These are phyloP conservation scores for Clarireedia hainanense DNA, from an alignment of 2,329 filamentous ascomycete genomes.

Conservation along the genomic window DNA sequence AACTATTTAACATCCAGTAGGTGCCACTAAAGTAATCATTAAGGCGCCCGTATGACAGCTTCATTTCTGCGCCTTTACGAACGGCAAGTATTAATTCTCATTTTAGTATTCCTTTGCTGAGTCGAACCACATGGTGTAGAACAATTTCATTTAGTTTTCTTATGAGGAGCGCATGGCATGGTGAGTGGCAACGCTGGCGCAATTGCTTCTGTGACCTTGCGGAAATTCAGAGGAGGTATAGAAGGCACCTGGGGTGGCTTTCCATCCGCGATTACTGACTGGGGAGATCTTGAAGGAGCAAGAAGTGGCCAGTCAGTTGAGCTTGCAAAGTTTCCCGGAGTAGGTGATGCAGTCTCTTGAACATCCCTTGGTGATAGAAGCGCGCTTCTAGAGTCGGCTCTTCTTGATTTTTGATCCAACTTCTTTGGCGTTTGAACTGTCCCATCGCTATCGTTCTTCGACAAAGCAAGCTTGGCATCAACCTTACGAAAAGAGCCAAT, in stretches of 20 bases:
- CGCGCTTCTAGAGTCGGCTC: no score
- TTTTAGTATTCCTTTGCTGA: constrained; percentile 6
- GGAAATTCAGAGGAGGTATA: constrained; percentile 2
- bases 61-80: constrained; percentile 13
- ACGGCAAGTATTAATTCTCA: constrained; percentile 16
- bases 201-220: neutral
- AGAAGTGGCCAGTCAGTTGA: constrained; percentile 19
- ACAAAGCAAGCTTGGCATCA: constrained; percentile 7
- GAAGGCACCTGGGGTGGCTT: constrained; percentile 11
- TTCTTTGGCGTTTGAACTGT: neutral
- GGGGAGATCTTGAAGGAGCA: constrained; percentile 11
- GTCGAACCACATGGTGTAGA: constrained; percentile 8
- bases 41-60: neutral
- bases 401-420: neutral
- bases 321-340: constrained; percentile 1
- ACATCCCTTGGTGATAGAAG: no score
- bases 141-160: constrained; percentile 1
- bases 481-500: constrained; percentile 11
- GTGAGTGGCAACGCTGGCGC: constrained; percentile 1
- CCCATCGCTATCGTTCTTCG: neutral
- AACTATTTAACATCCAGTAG: neutral
- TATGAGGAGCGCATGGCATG: constrained; percentile 2
- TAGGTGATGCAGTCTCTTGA: neutral
- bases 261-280: constrained; percentile 17
- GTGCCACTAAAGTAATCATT: neutral